Conservation (phyloP, 2,329 filamentous ascomycete genomes). For the Hypoxylon sp. region DNA sequence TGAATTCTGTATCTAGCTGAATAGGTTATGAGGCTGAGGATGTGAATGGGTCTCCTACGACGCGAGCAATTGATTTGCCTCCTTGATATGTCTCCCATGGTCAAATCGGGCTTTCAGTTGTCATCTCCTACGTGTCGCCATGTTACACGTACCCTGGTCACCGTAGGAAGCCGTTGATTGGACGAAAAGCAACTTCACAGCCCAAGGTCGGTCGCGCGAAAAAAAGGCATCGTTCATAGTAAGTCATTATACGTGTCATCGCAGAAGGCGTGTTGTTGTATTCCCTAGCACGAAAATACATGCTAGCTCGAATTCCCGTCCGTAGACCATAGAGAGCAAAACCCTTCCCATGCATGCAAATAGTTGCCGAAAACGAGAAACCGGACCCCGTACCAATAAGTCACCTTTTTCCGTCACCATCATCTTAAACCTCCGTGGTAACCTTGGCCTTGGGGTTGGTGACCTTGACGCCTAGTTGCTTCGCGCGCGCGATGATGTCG, state of each 20-base stretch:
- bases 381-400: slow-evolving; percentile 43
- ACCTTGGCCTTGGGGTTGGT: slow-evolving; percentile 99
- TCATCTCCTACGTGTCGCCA: slow-evolving; percentile 30
- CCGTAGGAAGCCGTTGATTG: slow-evolving; percentile 21
- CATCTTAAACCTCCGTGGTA: slow-evolving; percentile 84
- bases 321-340: slow-evolving; percentile 48
- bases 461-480: slow-evolving; percentile 99
- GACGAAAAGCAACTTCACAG: slow-evolving; percentile 21
- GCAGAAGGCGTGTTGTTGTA: slow-evolving; percentile 47
- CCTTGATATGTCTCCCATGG: slow-evolving; percentile 1
- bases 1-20: not conserved
- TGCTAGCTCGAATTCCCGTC: slow-evolving; percentile 48
- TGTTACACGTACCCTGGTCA: slow-evolving; percentile 17
- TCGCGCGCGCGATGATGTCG: slow-evolving; percentile 95
- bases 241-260: slow-evolving; percentile 41
- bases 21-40: slow-evolving; percentile 2
- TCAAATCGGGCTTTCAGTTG: slow-evolving; percentile 8
- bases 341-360: slow-evolving; percentile 49
- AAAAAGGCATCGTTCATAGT: slow-evolving; percentile 25
- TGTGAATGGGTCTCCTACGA: slow-evolving; percentile 4
- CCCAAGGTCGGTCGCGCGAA: slow-evolving; percentile 29
- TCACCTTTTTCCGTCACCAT: slow-evolving; percentile 38
- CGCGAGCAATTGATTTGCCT: slow-evolving; percentile 7
- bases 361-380: slow-evolving; percentile 48
- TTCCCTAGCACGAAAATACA: slow-evolving; percentile 48